phyloP scores from a whole-genome alignment of 331 rosid genomes.

The Acacia pycnantha region DNA sequence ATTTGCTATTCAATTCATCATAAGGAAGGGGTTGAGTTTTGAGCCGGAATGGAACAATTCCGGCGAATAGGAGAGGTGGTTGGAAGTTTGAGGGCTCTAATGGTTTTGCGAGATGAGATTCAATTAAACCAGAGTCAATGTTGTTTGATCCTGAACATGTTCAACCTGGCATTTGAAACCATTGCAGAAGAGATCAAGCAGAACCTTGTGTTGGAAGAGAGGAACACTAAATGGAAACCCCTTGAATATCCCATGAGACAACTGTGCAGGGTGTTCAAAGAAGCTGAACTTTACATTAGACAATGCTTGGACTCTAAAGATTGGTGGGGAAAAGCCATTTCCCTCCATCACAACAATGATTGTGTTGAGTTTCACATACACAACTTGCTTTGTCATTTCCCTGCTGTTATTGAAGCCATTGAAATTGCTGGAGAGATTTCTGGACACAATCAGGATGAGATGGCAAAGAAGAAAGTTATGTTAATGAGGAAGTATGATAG shows the following conservation, averaged over 20 bases:
- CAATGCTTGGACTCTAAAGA: constrained; percentile 69
- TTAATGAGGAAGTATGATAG: constrained; percentile 57
- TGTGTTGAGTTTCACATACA: constrained; percentile 78
- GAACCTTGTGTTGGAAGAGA: constrained; percentile 70
- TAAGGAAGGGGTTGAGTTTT: neutral
- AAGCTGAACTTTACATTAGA: constrained; percentile 67
- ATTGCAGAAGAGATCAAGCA: constrained; percentile 72
- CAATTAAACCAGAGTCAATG: constrained; percentile 78
- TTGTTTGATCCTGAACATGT: constrained; percentile 54
- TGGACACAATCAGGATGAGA: constrained; percentile 66
- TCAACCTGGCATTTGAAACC: constrained; percentile 74
- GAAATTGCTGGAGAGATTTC: constrained; percentile 74
- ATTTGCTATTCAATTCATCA: too few relatives aligned
- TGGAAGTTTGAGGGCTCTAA: constrained; percentile 85
- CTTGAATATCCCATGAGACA: constrained; percentile 78
- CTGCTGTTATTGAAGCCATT: constrained; percentile 80
- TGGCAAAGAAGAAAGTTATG: constrained; percentile 64
- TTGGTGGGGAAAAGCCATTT: constrained; percentile 79
- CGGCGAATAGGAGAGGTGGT: constrained; percentile 97
- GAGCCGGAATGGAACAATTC: constrained; percentile 88
- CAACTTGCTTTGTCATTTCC: constrained; percentile 68
- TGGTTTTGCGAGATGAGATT: constrained; percentile 78
- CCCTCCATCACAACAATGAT: constrained; percentile 60
- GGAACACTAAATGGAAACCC: constrained; percentile 78
- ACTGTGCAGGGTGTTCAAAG: constrained; percentile 72